phyloP scores from a whole-genome alignment of 805 yeast species.

The Wickerhamia fluorescens region DNA sequence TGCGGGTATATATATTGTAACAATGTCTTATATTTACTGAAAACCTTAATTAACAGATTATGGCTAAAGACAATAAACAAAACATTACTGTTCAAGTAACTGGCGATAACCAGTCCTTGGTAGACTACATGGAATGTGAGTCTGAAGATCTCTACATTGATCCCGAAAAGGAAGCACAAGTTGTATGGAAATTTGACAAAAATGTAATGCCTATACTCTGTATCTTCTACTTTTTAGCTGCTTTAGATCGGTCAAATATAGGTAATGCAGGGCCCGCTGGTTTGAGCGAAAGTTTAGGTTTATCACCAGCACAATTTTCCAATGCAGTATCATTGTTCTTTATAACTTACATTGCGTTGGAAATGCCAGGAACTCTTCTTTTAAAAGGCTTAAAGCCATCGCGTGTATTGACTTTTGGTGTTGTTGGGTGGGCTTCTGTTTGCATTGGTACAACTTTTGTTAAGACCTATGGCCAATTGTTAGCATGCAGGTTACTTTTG shows the following conservation, averaged over 20 bases:
- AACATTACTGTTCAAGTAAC: too few species aligned
- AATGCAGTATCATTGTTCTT: conserved; percentile 40
- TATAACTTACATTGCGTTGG: conserved; percentile 40
- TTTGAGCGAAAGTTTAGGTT: conserved; percentile 30
- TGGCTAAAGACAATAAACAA: too few species aligned
- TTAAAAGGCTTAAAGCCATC: conserved; percentile 29
- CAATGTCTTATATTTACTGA: too few species aligned
- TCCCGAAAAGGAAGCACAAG: conserved; percentile 18
- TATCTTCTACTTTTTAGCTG: conserved; percentile 38
- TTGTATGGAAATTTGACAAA: conserved; percentile 37
- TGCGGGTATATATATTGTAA: too few species aligned
- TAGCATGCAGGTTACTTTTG: conserved; percentile 41
- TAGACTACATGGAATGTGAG: too few species aligned
- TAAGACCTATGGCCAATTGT: conserved; percentile 31
- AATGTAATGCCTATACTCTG: conserved; percentile 38
- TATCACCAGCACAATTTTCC: conserved; percentile 34
- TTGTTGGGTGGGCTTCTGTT: conserved; percentile 32
- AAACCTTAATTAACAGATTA: too few species aligned
- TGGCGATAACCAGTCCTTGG: too few species aligned
- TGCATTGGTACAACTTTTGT: conserved; percentile 39
- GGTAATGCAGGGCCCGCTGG: conserved; percentile 57
- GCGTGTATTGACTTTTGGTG: conserved; percentile 21
- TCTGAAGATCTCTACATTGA: conserved; percentile 9
- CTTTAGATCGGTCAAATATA: conserved; percentile 49
- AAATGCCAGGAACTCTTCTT: conserved; percentile 29